Percentiles rank a stretch among this genome's conserved stretches.
Evolutionary conservation across 768 basidiomycete genomes (phyloP).

Genomic region (Trichaptum fuscoviolaceum): DNA sequence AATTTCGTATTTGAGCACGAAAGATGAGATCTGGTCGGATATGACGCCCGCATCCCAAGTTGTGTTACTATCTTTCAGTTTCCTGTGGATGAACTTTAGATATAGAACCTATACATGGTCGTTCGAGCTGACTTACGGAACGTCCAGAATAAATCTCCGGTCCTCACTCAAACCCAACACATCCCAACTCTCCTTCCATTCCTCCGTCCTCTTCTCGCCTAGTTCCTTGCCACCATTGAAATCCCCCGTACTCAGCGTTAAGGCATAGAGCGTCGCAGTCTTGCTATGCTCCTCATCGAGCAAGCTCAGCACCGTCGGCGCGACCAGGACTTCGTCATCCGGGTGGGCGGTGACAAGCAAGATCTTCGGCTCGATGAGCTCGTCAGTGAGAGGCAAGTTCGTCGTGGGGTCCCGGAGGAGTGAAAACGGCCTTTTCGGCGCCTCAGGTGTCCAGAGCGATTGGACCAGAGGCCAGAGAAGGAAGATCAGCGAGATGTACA

Average conservation of each 20-base stretch:
- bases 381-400: background rate
- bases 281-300: slow-evolving; percentile 8
- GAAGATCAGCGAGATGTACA: slow-evolving; percentile 3
- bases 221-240: slow-evolving; percentile 53
- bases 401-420: background rate
- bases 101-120: background rate
- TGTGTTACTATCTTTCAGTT: slow-evolving; percentile 56
- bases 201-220: slow-evolving; percentile 51
- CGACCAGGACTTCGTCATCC: slow-evolving; percentile 94
- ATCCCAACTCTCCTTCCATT: slow-evolving; percentile 60
- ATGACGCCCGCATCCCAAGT: slow-evolving; percentile 62
- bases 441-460: slow-evolving; percentile 1
- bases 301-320: slow-evolving; percentile 70
- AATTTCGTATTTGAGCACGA: slow-evolving; percentile 56
- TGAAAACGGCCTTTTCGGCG: background rate
- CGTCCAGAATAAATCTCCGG: background rate
- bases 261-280: slow-evolving; percentile 39
- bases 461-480: background rate
- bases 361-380: slow-evolving; percentile 19
- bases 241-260: slow-evolving; percentile 78
- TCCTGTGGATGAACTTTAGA: slow-evolving; percentile 12
- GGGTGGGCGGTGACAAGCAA: slow-evolving; percentile 88
- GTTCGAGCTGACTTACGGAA: background rate
- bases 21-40: slow-evolving; percentile 51
- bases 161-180: slow-evolving; percentile 31